Base-by-base conservation (phyloP, 169 alveolate genomes). In the Babesia bigemina region DNA sequence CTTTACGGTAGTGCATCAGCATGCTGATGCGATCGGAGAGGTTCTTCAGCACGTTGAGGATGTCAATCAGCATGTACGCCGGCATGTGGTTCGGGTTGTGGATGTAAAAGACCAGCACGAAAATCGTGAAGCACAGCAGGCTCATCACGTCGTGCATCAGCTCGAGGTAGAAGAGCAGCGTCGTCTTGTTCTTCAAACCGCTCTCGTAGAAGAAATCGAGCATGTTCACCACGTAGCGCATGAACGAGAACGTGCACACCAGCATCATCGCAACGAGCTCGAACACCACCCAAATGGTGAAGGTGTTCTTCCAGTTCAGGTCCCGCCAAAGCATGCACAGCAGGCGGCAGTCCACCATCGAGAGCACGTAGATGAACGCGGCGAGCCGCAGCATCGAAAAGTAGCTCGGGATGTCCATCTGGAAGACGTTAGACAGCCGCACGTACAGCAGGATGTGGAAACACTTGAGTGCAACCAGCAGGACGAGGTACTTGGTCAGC, bases 1-100 rank as follows among this genome's bases (percentile, higher is more conserved):
- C 29, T 12, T 36, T 70, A 63, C 89, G 81, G 58, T 75, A 73
- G 21, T 87, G 79, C 59, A 84, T 60, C 45, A 83, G 58, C 75
- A 75, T 87, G 48, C 14, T 50, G 12, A 53, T 60, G 29, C 78
- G 63, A 45, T 33, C 84, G 24, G 62, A 63, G 45, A 65, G 49
- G 70, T 79, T 78, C 72, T 63, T 71, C 42, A 72, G 29, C 19
- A 69, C 95, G 50, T 92, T 95, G 71, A 93, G 70, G 52, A 92
- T 87, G 71, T 93, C 97, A 19, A 94, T 94, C n/a, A 91, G 70
- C 92, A 92, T 91, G 76, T 93, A 93, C 24, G 92, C 75, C 13
- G 97, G 97, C 49, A 93, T 74, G 19, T 91, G 86, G 45, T 90
- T 82, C 29, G 95, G 95, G 65, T 93, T 93, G 47, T 91, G 91